Evolutionary conservation across 805 yeast species (phyloP).

Genomic region (Candida qinlingensis): DNA sequence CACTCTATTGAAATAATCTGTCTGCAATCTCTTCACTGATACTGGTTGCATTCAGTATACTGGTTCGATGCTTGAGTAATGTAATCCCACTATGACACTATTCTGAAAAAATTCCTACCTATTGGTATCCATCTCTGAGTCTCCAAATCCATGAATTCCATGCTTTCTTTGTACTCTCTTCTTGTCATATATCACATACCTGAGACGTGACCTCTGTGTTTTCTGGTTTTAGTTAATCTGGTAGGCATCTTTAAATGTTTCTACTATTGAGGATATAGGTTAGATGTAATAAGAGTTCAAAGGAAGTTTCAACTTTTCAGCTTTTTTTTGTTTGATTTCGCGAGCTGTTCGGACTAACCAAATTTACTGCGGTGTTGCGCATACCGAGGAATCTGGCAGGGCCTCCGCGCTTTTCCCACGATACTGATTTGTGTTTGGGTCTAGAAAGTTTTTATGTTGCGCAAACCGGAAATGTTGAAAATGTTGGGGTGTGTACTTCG

Average conservation of each 20-base stretch:
- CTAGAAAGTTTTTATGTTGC: neutral
- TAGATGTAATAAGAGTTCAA: neutral
- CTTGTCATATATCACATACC: conserved; percentile 53
- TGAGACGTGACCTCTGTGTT: conserved; percentile 99
- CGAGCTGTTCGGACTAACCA: neutral
- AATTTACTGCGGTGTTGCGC: conserved; percentile 1
- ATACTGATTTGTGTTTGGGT: too few relatives aligned
- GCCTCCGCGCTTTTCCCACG: neutral
- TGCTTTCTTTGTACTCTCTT: neutral
- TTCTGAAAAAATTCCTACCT: too few relatives aligned
- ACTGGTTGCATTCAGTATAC: too few relatives aligned
- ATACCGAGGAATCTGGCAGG: conserved; percentile 1
- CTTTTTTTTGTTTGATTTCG: conserved; percentile 14
- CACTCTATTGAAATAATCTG: too few relatives aligned
- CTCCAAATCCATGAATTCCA: neutral
- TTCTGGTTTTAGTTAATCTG: conserved; percentile 99
- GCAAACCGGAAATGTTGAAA: neutral
- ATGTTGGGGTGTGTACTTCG: neutral
- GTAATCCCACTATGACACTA: too few relatives aligned
- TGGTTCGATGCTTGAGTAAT: too few relatives aligned
- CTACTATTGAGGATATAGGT: conserved; percentile 17
- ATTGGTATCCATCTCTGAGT: too few relatives aligned
- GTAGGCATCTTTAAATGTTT: conserved; percentile 74
- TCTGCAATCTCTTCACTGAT: too few relatives aligned
- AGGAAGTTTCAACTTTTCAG: conserved; percentile 21